These are phyloP conservation scores for Austroboletus novae-zelandiae DNA, from an alignment of 1,284 basidiomycete genomes.

Conservation along the genomic window DNA sequence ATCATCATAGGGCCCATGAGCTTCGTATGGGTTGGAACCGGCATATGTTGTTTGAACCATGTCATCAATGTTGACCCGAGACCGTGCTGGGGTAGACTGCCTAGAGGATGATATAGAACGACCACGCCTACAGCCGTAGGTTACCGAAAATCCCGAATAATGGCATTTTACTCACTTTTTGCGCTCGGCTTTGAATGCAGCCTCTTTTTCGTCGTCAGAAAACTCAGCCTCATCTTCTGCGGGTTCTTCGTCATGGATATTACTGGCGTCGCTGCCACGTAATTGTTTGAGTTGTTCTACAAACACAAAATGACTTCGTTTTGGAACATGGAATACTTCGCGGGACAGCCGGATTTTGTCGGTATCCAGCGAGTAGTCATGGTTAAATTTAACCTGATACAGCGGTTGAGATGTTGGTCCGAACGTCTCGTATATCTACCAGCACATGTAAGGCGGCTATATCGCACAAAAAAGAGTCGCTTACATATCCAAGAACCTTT, in stretches of 20 bases:
- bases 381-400: conserved; percentile 76
- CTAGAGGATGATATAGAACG: conserved; percentile 52
- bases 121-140: conserved; percentile 42
- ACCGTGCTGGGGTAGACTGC: conserved; percentile 51
- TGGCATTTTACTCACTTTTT: conserved; percentile 45
- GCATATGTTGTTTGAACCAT: conserved; percentile 45
- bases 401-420: conserved; percentile 83
- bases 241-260: conserved; percentile 87
- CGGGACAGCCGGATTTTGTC: conserved; percentile 52
- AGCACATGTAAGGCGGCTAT: conserved; percentile 5
- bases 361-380: conserved; percentile 53
- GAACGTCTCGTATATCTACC: conserved; percentile 85
- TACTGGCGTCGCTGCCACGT: conserved; percentile 90
- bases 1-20: conserved; percentile 62
- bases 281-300: conserved; percentile 59
- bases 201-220: conserved; percentile 87
- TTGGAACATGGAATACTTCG: conserved; percentile 76
- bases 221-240: conserved; percentile 85
- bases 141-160: conserved; percentile 7
- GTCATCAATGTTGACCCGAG: conserved; percentile 54
- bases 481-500: conserved; percentile 78
- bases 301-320: conserved; percentile 76
- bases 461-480: conserved; percentile 29
- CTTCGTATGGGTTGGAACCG: conserved; percentile 59
- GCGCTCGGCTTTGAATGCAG: conserved; percentile 56